Conservation (phyloP, 2,329 filamentous ascomycete genomes). For the Bipolaris zeicola region DNA sequence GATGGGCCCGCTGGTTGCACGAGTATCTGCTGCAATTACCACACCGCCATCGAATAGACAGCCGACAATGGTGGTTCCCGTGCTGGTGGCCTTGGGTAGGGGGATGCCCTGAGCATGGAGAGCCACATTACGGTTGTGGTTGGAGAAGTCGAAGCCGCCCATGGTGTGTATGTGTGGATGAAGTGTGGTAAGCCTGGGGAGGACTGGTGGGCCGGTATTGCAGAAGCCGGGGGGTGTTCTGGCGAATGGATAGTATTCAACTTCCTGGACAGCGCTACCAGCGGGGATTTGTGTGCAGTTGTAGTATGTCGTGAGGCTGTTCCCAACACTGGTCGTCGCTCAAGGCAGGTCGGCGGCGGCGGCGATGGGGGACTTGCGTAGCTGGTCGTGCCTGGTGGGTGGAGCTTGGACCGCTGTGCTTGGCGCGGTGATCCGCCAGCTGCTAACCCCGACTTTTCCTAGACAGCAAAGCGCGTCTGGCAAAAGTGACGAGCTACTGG, state of each 20-base stretch:
- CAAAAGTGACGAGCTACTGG: constrained; percentile 11
- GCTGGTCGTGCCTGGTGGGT: constrained; percentile 28
- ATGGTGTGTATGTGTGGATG: constrained; percentile 59
- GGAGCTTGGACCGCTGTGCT: constrained; percentile 23
- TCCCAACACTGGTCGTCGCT: neutral
- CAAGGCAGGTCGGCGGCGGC: constrained; percentile 7
- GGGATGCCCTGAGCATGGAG: constrained; percentile 93
- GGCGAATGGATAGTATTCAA: no score
- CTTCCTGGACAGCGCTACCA: neutral
- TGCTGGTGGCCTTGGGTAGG: constrained; percentile 96
- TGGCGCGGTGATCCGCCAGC: constrained; percentile 16
- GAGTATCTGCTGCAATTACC: constrained; percentile 97
- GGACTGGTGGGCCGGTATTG: neutral
- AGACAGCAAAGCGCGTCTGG: constrained; percentile 24
- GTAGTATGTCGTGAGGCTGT: neutral
- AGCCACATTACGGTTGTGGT: constrained; percentile 98
- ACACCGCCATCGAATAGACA: constrained; percentile 97
- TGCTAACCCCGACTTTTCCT: constrained; percentile 17
- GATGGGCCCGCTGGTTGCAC: constrained; percentile 95
- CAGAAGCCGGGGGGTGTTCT: neutral
- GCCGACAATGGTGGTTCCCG: constrained; percentile 97
- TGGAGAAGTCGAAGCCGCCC: constrained; percentile 84
- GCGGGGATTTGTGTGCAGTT: neutral
- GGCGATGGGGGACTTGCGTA: constrained; percentile 29
- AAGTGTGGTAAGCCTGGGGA: neutral